Evolutionary conservation across 169 alveolate genomes (phyloP), one percentile per base, ranked within the genome.

Genomic region (Cryptosporidium sp.): DNA sequence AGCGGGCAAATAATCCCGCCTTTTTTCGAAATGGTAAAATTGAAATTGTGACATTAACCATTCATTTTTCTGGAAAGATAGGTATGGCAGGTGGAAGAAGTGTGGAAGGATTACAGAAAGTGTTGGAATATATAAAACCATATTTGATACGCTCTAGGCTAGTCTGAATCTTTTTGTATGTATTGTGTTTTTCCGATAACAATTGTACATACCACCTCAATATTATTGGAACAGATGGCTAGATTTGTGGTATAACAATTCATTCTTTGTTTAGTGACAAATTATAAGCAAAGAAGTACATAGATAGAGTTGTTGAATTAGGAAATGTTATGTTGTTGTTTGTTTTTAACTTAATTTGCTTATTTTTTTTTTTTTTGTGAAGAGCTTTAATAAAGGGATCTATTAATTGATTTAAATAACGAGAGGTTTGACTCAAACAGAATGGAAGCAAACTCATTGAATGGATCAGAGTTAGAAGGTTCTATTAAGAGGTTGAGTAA

Each of bases 401-500:
- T 80, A 35, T 80, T 80, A 3, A 65, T 80, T 9, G 73, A 42
- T 23, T n/a, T 42, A n/a, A 80, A 80, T 21, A 80, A n/a, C 2
- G 45, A 3, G 39, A 39, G 67, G 14, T 67, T 39, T 18, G 62
- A 42, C 14, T 80, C 75, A n/a, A 80, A 62, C 7, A 80, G 12
- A 26, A 35, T 23, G 3, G 89, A 60, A 7, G 89, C 89, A 8
- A 62, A 60, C 65, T 94, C 92, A 67, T 96, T 96, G 31, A 96
- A 84, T n/a, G 98, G 98, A 69, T 96, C 97, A 84, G 93, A 93
- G 7, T 96, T 96, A 75, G 94, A 94, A 37, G 98, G 97, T 60
- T 94, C 96, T 62, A 92, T 92, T 87, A 95, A 94, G 65, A 96
- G 91, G 89, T 93, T 95, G 62, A 93, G 85, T 18, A 95, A 93